These are phyloP conservation scores for Sporothrix brasiliensis DNA, from an alignment of 2,329 filamentous ascomycete species.

Conservation along the genomic window DNA sequence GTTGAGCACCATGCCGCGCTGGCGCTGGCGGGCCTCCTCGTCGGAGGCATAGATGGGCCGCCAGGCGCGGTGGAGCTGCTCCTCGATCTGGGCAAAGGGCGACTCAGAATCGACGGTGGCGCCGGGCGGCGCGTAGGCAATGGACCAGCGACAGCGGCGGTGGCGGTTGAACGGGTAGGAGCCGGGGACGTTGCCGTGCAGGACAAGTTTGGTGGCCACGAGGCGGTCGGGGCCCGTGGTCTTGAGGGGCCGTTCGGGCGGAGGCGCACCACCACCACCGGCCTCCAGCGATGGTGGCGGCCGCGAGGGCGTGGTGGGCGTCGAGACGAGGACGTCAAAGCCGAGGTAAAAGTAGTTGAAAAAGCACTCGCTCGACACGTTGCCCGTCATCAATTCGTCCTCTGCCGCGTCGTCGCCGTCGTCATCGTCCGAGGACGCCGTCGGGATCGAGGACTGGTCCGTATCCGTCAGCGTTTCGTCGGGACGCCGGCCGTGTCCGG, in stretches of 20 bases:
- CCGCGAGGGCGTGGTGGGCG: conserved; percentile 66
- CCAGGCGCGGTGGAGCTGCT: conserved; percentile 70
- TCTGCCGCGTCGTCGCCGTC: conserved; percentile 60
- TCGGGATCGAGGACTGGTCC: conserved; percentile 73
- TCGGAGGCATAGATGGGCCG: conserved; percentile 63
- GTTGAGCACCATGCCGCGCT: conserved; percentile 84
- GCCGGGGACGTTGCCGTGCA: conserved; percentile 93
- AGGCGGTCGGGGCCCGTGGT: conserved; percentile 62
- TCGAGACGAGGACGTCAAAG: conserved; percentile 90
- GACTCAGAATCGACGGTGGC: conserved; percentile 72
- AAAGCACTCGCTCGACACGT: conserved; percentile 74
- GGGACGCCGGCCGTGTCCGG: conserved; percentile 36
- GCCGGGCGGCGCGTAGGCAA: conserved; percentile 57
- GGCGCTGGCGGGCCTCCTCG: conserved; percentile 55
- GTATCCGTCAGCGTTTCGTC: conserved; percentile 67
- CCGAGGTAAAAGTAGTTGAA: conserved; percentile 98
- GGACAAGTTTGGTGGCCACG: conserved; percentile 86
- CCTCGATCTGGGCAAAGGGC: conserved; percentile 72
- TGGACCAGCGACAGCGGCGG: conserved; percentile 83
- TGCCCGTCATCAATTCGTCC: conserved; percentile 54
- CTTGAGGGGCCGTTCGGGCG: conserved; percentile 45
- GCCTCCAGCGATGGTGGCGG: conserved; percentile 57
- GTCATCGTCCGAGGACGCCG: conserved; percentile 71
- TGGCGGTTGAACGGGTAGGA: conserved; percentile 97
- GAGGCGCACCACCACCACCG: conserved; percentile 35